Evolutionary conservation across 2,329 filamentous ascomycete genomes (phyloP).

Genomic region (Gnomoniopsis sp.): DNA sequence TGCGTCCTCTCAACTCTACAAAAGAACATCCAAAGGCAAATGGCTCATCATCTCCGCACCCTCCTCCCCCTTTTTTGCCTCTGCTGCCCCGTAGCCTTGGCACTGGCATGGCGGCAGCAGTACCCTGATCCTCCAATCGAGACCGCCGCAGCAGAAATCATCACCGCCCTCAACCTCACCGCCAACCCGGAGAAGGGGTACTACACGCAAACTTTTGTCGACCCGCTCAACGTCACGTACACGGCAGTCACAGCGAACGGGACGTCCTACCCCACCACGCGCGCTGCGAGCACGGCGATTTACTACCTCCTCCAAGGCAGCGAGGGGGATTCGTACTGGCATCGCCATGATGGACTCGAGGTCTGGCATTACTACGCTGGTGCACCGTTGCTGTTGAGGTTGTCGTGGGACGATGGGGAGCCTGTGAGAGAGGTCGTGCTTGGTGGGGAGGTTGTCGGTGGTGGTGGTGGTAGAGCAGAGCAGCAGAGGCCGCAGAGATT

Average conservation of each 20-base stretch:
- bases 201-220: conserved; percentile 43
- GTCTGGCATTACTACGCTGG: conserved; percentile 54
- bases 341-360: conserved; percentile 46
- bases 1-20: neutral
- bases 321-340: conserved; percentile 43
- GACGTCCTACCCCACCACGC: conserved; percentile 23
- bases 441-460: conserved; percentile 37
- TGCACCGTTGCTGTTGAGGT: conserved; percentile 43
- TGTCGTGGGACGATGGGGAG: conserved; percentile 40
- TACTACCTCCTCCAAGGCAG: conserved; percentile 49
- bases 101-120: neutral
- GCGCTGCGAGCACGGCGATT: conserved; percentile 45
- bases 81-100: neutral
- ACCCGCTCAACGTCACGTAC: conserved; percentile 22
- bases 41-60: neutral
- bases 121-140: too few species aligned
- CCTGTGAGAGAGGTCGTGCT: conserved; percentile 32
- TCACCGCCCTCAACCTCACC: conserved; percentile 37
- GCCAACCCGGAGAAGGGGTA: conserved; percentile 48
- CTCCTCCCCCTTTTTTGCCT: neutral
- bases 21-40: neutral
- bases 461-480: conserved; percentile 5
- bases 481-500: conserved; percentile 39
- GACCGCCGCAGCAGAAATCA: conserved; percentile 40
- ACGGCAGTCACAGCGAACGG: neutral